phyloP scores from a whole-genome alignment of 371 early-diverging fungal species.

The Mucor irregularis region DNA sequence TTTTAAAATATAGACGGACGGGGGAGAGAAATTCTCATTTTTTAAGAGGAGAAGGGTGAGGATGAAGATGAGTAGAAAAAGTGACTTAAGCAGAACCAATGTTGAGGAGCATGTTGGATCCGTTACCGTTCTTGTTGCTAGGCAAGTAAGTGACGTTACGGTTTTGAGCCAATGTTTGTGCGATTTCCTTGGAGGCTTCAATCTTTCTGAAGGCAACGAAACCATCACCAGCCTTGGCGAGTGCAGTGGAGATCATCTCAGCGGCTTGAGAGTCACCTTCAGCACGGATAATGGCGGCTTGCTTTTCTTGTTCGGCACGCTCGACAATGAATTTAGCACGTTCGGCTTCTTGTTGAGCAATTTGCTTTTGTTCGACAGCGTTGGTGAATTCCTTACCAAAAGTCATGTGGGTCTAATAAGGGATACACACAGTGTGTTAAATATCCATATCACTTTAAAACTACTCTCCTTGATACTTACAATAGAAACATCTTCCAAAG shows the following conservation, averaged over 20 bases:
- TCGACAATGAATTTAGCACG: constrained; percentile 94
- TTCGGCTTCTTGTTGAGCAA: constrained; percentile 97
- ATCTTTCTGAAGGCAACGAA: no score
- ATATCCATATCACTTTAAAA: not conserved
- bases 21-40: no score
- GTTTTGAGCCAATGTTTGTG: no score
- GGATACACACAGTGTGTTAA: no score
- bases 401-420: constrained; percentile 95
- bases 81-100: constrained; percentile 13
- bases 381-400: constrained; percentile 97
- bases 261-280: constrained; percentile 97
- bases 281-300: constrained; percentile 96
- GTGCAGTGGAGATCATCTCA: constrained; percentile 84
- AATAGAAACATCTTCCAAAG: constrained; percentile 97
- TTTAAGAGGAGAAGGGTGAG: not conserved
- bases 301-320: constrained; percentile 96
- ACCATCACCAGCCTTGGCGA: constrained; percentile 88
- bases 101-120: constrained; percentile 17
- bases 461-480: constrained; percentile 54
- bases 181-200: no score
- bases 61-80: not conserved
- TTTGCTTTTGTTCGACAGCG: constrained; percentile 90
- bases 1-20: no score
- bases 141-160: no score
- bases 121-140: constrained; percentile 8